phyloP scores from a whole-genome alignment of 257 asterid species.

The Phtheirospermum japonicum region DNA sequence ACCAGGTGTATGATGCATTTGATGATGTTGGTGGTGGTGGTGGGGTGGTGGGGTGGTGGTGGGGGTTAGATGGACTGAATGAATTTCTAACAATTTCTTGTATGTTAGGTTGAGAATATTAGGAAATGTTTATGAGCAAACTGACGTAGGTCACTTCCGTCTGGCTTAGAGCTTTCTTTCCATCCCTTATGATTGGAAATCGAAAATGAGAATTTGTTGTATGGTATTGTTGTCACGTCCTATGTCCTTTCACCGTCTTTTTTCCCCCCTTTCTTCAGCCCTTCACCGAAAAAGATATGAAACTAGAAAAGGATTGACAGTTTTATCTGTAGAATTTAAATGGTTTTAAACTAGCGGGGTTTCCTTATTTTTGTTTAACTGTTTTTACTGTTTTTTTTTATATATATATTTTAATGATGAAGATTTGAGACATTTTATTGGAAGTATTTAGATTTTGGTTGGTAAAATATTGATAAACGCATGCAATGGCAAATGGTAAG shows the following conservation, averaged over 20 bases:
- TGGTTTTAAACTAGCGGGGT: too few relatives aligned
- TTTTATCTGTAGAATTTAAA: too few relatives aligned
- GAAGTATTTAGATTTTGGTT: neutral
- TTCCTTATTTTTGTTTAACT: neutral
- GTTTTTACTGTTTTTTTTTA: neutral
- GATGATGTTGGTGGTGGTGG: neutral
- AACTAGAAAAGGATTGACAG: too few relatives aligned
- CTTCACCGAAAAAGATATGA: too few relatives aligned
- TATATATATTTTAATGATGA: slow-evolving; percentile 2
- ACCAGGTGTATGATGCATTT: neutral
- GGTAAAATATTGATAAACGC: neutral
- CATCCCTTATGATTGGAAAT: neutral
- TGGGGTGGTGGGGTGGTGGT: too few relatives aligned
- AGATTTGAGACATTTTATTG: slow-evolving; percentile 6
- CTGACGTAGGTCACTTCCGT: too few relatives aligned
- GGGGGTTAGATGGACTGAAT: too few relatives aligned
- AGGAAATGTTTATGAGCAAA: too few relatives aligned
- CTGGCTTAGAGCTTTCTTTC: neutral
- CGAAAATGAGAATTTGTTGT: neutral
- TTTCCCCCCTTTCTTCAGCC: neutral
- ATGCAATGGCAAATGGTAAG: neutral
- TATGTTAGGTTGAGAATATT: too few relatives aligned
- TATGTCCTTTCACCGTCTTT: neutral
- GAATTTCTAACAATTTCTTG: too few relatives aligned
- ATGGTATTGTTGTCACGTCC: neutral